Percentiles rank a stretch among this genome's conserved stretches.
These are phyloP conservation scores for Solanum microdontum DNA, from an alignment of 257 asterid genomes.

Conservation along the genomic window DNA sequence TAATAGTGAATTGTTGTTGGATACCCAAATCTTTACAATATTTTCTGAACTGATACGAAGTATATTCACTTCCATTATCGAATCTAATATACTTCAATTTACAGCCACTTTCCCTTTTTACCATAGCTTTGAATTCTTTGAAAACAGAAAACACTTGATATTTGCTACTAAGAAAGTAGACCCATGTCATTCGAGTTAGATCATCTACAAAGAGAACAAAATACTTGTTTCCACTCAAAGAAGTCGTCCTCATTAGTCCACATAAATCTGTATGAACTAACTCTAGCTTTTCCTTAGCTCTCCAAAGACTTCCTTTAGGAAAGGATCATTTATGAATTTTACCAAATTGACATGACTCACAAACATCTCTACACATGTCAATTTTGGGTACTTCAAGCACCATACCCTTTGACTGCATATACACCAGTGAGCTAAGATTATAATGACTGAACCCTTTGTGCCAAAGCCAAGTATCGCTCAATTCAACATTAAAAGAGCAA, in stretches of 20 bases:
- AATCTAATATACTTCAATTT: too few relatives aligned
- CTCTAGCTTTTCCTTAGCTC: not conserved
- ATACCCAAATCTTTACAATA: too few relatives aligned
- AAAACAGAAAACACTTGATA: too few relatives aligned
- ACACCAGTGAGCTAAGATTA: not conserved
- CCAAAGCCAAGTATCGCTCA: not conserved
- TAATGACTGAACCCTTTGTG: not conserved
- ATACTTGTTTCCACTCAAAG: not conserved
- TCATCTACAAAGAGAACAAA: not conserved
- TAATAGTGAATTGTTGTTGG: too few relatives aligned
- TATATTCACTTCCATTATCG: too few relatives aligned
- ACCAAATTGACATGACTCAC: not conserved
- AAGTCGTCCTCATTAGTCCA: not conserved
- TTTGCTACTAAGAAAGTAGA: too few relatives aligned
- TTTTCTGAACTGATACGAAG: too few relatives aligned
- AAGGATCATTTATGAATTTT: not conserved
- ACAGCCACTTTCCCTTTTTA: too few relatives aligned
- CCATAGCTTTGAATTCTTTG: too few relatives aligned
- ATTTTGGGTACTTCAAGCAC: not conserved
- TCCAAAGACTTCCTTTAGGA: not conserved
- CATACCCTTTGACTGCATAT: not conserved
- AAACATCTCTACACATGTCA: not conserved
- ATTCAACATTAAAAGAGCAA: not conserved
- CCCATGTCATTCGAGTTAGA: not conserved
- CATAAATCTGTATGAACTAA: not conserved